Evolutionary conservation across 2,329 filamentous ascomycete species (phyloP).

Genomic region (Phaeosphaeria sp.): DNA sequence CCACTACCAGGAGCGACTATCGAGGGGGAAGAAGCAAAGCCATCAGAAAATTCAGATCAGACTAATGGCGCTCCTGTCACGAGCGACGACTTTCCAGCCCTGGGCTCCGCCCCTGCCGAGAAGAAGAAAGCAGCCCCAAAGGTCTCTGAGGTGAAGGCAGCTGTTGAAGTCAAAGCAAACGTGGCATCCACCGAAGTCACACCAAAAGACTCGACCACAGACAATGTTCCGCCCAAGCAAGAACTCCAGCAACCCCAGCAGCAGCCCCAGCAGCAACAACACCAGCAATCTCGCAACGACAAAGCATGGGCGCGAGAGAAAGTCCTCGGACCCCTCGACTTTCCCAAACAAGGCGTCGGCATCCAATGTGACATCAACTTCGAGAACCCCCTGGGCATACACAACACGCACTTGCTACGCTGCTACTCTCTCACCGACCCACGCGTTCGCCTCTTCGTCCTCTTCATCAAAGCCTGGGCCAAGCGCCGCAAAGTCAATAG

Average conservation of each 20-base stretch:
- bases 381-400: constrained; percentile 79
- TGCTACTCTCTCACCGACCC: constrained; percentile 83
- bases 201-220: neutral
- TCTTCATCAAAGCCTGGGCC: constrained; percentile 92
- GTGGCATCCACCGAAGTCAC: constrained; percentile 16
- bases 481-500: constrained; percentile 86
- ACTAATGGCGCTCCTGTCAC: constrained; percentile 8
- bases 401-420: constrained; percentile 82
- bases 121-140: constrained; percentile 3
- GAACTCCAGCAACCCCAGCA: constrained; percentile 5
- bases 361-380: constrained; percentile 95
- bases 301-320: constrained; percentile 56
- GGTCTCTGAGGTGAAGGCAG: constrained; percentile 4
- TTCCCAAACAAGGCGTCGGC: constrained; percentile 77
- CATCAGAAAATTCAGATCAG: constrained; percentile 9
- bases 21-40: constrained; percentile 17
- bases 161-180: constrained; percentile 14
- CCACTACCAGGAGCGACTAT: constrained; percentile 13
- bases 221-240: constrained; percentile 3
- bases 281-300: constrained; percentile 28
- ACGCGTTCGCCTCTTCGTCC: constrained; percentile 77
- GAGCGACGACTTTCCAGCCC: constrained; percentile 9
- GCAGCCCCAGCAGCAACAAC: constrained; percentile 3
- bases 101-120: constrained; percentile 4
- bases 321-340: constrained; percentile 67